Evolutionary conservation across 495 filamentous ascomycete genomes (phyloP), one percentile per base, ranked within the genome.

Genomic region (Tuber melanosporum): DNA sequence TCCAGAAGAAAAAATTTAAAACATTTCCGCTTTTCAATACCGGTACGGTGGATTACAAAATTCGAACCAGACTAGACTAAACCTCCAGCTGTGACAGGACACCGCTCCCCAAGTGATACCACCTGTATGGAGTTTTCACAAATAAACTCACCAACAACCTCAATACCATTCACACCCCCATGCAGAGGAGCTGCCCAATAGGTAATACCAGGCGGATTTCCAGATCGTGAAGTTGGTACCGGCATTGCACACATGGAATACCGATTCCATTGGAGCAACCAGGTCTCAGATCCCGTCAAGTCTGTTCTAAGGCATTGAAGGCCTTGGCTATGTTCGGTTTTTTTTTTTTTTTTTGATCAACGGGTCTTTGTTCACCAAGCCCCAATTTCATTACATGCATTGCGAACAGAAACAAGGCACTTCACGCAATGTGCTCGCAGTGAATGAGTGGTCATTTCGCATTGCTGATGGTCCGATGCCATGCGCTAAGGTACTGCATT

Each of bases 321-420:
- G 57, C 57, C 32, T 66, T 66, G 57, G 57, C 57, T 36, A 36
- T 66, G 57, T 66, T 66, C 32, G 57, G 3, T 57, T 57, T 57
- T 49, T 52, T 49, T 49, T 62, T 62, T 57, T 57, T 66, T 66
- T 36, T 36, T 66, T 5, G 57, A 66, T 66, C 26, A 66, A 66
- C 14, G 57, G 57, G 26, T 36, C 57, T 66, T 66, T 66, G 57
- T 66, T 66, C 57, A 66, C 57, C 57, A 66, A 36, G 57, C 57
- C 57, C 57, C n/a, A 36, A 66, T 66, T 66, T 66, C 57, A 66
- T 66, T 66, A 66, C 57, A 66, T 66, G 57, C 57, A 66, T 66
- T 66, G 26, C 26, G 32, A 26, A 32, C 57, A 6, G 57, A 66
- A 66, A 66, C 57, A 66, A 66, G 57, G 57, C 57, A 66, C 57